Percentiles rank a stretch among this genome's conserved stretches.
phyloP scores from a whole-genome alignment of 1,284 basidiomycete species.

The Pseudozyma tsukubaensis region DNA sequence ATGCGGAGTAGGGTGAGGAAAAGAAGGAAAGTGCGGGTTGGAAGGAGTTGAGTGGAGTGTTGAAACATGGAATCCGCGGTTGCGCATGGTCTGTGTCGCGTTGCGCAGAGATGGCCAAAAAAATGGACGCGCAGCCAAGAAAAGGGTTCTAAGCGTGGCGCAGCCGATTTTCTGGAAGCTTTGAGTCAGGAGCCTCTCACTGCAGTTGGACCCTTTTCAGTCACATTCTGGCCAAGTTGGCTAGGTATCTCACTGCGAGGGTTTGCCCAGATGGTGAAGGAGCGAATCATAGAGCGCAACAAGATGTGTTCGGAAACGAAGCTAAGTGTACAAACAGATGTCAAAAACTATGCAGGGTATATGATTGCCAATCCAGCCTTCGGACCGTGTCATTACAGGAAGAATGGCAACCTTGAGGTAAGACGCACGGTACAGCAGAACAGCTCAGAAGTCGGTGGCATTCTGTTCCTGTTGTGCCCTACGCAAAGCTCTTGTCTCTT shows the following conservation, averaged over 20 bases:
- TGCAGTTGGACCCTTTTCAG: too few species aligned
- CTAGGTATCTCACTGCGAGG: background rate
- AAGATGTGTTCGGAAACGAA: too few species aligned
- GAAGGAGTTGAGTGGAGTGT: background rate
- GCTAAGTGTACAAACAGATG: too few species aligned
- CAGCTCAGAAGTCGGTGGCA: conserved; percentile 37
- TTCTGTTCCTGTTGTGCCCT: conserved; percentile 44
- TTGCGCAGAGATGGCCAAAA: background rate
- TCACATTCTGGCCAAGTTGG: too few species aligned
- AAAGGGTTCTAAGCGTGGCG: background rate
- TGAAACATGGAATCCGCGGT: too few species aligned
- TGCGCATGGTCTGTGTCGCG: conserved; percentile 1
- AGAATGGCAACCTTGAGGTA: too few species aligned
- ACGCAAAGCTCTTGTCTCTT: conserved; percentile 29
- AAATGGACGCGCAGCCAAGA: conserved; percentile 6
- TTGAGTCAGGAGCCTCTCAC: background rate
- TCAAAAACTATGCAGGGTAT: conserved; percentile 8
- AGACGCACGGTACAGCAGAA: too few species aligned
- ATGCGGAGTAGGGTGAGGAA: background rate
- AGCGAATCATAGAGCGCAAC: too few species aligned
- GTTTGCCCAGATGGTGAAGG: background rate
- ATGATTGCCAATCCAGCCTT: background rate
- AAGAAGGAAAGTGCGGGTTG: background rate
- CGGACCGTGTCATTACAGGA: too few species aligned
- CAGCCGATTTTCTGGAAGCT: conserved; percentile 8